A percentile compares a stretch with the other conserved stretches of the same genome.
Evolutionary conservation across 305 asterid species (phyloP).

Genomic region (Fraxinus paxiana): DNA sequence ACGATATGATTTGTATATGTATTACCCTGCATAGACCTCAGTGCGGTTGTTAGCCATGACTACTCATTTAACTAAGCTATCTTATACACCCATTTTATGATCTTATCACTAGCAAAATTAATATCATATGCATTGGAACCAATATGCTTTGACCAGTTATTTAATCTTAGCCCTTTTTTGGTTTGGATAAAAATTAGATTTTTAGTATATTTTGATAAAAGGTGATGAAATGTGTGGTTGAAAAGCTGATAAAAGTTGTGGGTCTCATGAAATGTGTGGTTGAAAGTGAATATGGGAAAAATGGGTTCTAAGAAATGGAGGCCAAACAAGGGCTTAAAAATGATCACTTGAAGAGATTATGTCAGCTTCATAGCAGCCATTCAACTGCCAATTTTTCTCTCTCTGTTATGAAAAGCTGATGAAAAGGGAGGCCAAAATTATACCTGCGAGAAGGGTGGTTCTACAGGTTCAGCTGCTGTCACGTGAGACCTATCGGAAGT

Average conservation of each 20-base stretch:
- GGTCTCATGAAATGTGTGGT: not conserved
- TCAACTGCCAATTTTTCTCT: constrained; percentile 6
- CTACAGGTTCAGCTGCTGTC: constrained; percentile 28
- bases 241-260: not conserved
- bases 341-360: not conserved
- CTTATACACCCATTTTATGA: not conserved
- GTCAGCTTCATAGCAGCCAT: not conserved
- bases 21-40: not conserved
- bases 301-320: not conserved
- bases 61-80: not conserved
- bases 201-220: not conserved
- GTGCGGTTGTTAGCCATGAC: not conserved
- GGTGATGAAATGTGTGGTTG: not conserved
- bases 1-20: not conserved
- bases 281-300: not conserved
- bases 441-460: constrained; percentile 33
- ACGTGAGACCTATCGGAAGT: constrained; percentile 27
- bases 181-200: not conserved
- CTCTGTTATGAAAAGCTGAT: not conserved
- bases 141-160: not conserved
- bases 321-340: not conserved
- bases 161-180: not conserved
- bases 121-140: not conserved
- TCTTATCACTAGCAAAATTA: not conserved
- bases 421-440: constrained; percentile 1